Evolutionary conservation across 768 basidiomycete species (phyloP).

Genomic region (Mrakia hoshinonis): DNA sequence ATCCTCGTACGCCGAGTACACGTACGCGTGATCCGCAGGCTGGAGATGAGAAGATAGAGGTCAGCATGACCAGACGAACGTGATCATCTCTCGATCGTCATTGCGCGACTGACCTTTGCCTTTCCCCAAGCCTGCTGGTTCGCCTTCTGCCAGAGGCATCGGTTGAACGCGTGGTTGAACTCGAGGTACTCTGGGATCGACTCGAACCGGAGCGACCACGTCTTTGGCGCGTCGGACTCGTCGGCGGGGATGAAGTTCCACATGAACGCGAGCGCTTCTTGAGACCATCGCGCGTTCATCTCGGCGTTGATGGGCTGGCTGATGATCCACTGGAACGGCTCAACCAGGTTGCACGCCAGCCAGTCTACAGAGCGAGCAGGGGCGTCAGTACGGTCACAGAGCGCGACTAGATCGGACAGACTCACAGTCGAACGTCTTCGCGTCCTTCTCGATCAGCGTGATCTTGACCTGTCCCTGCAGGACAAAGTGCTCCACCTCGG

Average conservation of each 20-base stretch:
- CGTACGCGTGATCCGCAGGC: constrained; percentile 75
- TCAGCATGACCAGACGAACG: constrained; percentile 35
- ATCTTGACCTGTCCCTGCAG: constrained; percentile 40
- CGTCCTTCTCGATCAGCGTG: constrained; percentile 39
- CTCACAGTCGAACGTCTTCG: constrained; percentile 37
- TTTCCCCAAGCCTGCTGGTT: constrained; percentile 69
- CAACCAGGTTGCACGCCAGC: constrained; percentile 26
- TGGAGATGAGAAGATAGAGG: background rate
- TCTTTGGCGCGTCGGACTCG: constrained; percentile 48
- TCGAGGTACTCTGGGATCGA: constrained; percentile 50
- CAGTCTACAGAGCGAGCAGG: constrained; percentile 4
- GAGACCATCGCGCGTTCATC: constrained; percentile 32
- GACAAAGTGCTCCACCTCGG: constrained; percentile 43
- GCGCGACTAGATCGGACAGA: background rate
- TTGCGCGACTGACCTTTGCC: constrained; percentile 53
- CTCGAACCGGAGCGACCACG: constrained; percentile 74
- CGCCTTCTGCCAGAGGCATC: constrained; percentile 68
- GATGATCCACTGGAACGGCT: constrained; percentile 29
- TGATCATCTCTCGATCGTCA: background rate
- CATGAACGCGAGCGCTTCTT: constrained; percentile 53
- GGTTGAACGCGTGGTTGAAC: constrained; percentile 59
- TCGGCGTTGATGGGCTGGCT: constrained; percentile 32
- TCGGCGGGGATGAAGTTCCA: constrained; percentile 63
- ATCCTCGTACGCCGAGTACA: constrained; percentile 37
- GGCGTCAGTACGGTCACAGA: background rate